Evolutionary conservation across 2,329 filamentous ascomycete species (phyloP).

Genomic region (Fusarium guadeloupense): DNA sequence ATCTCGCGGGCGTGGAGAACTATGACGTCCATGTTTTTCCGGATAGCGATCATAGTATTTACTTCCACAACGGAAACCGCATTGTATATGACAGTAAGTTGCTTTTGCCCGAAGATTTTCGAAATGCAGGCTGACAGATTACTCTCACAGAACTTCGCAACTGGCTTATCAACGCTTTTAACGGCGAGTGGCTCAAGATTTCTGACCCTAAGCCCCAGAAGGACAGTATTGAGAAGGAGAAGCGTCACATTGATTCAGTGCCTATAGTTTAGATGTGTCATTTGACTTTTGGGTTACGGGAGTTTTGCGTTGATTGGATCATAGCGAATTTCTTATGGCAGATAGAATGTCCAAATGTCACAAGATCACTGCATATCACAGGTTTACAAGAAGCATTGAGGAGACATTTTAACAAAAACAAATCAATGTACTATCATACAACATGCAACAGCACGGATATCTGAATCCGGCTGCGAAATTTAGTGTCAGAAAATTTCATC

Average conservation of each 20-base stretch:
- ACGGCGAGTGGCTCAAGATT: constrained; percentile 86
- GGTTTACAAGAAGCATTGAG: constrained; percentile 7
- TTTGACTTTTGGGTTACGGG: background rate
- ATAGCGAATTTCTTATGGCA: background rate
- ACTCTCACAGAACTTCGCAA: constrained; percentile 72
- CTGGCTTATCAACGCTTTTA: constrained; percentile 98
- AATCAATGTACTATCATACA: constrained; percentile 49
- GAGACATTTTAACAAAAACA: constrained; percentile 23
- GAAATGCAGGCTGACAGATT: constrained; percentile 1
- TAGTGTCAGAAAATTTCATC: constrained; percentile 40
- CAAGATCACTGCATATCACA: constrained; percentile 18
- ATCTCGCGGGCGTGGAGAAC: constrained; percentile 84
- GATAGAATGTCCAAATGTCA: background rate
- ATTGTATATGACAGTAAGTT: constrained; percentile 93
- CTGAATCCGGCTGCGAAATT: constrained; percentile 30
- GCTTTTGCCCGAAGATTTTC: background rate
- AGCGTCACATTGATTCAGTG: constrained; percentile 17
- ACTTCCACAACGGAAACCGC: constrained; percentile 89
- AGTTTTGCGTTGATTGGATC: background rate
- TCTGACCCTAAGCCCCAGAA: constrained; percentile 58
- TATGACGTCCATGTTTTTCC: constrained; percentile 98
- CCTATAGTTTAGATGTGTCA: constrained; percentile 1
- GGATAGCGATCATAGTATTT: constrained; percentile 94
- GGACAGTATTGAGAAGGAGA: constrained; percentile 38
- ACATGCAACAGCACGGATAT: constrained; percentile 38